Base-by-base conservation (phyloP, 2,329 filamentous ascomycete species). In the Whalleya microplaca region DNA sequence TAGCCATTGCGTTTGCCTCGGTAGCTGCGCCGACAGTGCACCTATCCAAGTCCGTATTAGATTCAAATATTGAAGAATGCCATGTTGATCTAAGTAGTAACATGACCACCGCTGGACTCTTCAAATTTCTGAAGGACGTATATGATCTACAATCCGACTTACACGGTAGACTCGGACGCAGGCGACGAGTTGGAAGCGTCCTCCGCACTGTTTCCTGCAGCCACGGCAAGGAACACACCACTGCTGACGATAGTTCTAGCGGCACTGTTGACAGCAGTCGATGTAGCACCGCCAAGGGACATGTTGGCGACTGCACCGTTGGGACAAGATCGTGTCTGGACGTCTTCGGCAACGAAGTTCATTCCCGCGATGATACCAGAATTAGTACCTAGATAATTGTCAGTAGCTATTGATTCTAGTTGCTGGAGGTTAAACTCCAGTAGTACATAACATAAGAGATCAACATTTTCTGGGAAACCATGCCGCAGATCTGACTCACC, bases 11-110 rank as follows among this genome's bases (percentile, higher is more conserved):
- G 57, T 77, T 75, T 44, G 63, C 52, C 14, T 51, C 53, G 61
- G 75, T 71, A 18, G 77, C 73, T 51, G 80, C 78, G 4, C 78
- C 81, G n/a, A 84, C 81, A 0, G 80, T 82, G 49, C 82, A 66
- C 6, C 27, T 29, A 29, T 29, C 12, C 27, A 12, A 5, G 12
- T n/a, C 27, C 12, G 12, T 29, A 29, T 29, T 29, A 29, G 27
- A 29, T 12, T 6, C 27, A 12, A 29, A 12, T 12, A 6, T 12
- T 29, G 27, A 29, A 29, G 12, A 12, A 29, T 6, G 27, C 27
- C 12, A 6, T 12, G 27, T 5, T 5, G 6, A 29, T 12, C 27
- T 29, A n/a, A n/a, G n/a, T n/a, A n/a, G n/a, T n/a, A n/a, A n/a
- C n/a, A n/a, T n/a, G n/a, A n/a, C n/a, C n/a, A n/a, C n/a, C n/a